Percentiles rank a stretch among this genome's conserved stretches.
phyloP scores from a whole-genome alignment of 768 basidiomycete species.

The Piloderma croceum region DNA sequence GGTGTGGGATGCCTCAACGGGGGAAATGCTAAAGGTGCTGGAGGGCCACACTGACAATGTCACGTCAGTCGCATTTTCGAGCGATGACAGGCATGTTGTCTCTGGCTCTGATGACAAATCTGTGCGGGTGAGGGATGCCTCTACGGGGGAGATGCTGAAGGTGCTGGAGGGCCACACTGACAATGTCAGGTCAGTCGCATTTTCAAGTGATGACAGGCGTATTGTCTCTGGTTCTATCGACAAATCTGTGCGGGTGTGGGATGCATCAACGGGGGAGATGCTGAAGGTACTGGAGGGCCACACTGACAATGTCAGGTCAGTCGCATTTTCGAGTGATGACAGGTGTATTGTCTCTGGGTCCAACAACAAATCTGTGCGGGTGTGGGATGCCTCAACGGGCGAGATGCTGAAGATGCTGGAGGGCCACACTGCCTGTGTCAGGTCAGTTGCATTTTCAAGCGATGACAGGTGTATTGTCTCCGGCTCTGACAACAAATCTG shows the following conservation, averaged over 20 bases:
- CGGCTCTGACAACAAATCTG: conserved; percentile 2
- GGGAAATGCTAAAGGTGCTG: no score
- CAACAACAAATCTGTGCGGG: conserved; percentile 7
- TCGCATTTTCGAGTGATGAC: conserved; percentile 18
- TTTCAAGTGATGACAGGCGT: no score
- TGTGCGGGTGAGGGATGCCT: no score
- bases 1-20: no score
- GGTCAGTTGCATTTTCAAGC: conserved; percentile 14
- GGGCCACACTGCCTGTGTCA: conserved; percentile 6
- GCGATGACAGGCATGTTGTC: conserved; percentile 17
- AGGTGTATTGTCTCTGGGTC: conserved; percentile 9
- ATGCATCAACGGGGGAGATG: no score
- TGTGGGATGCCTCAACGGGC: conserved; percentile 11
- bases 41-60: no score
- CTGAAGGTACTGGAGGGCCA: conserved; percentile 7
- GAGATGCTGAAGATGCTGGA: conserved; percentile 1
- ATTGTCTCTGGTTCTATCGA: no score
- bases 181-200: not conserved
- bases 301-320: conserved; percentile 4
- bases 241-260: no score
- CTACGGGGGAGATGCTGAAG: not conserved
- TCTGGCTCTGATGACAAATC: conserved; percentile 28
- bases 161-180: not conserved
- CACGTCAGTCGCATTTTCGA: conserved; percentile 23
- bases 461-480: conserved; percentile 11